Conservation (phyloP, 2,329 filamentous ascomycete genomes). For the Macrophomina tecta region DNA sequence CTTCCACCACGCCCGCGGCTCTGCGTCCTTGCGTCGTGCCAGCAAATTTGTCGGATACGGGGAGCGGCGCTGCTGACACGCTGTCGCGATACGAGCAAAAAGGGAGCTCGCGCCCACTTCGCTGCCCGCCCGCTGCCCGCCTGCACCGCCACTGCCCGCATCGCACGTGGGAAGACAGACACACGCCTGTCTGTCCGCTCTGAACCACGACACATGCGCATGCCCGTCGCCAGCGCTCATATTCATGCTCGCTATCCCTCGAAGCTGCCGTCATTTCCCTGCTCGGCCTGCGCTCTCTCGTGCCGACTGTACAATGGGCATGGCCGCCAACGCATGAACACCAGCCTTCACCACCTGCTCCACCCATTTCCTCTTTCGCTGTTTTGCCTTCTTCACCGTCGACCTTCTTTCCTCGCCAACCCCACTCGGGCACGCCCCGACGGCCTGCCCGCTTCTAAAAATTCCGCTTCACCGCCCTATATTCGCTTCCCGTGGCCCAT, state of each 20-base stretch:
- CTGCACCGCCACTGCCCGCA: neutral
- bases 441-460: neutral
- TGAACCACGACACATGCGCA: neutral
- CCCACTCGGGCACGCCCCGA: neutral
- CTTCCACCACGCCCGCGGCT: neutral
- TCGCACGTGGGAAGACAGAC: too few species aligned
- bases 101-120: neutral
- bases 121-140: neutral
- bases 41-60: slow-evolving; percentile 22
- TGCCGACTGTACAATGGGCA: neutral
- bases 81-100: neutral
- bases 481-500: slow-evolving; percentile 14
- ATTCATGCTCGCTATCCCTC: neutral
- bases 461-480: neutral
- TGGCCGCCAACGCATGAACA: neutral
- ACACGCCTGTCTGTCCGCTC: too few species aligned
- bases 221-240: neutral
- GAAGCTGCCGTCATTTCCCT: neutral
- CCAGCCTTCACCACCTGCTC: neutral
- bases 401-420: neutral
- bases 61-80: neutral
- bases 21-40: neutral
- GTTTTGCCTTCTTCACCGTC: neutral
- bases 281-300: neutral
- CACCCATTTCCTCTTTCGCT: neutral